Base-by-base conservation (phyloP, 305 asterid species). In the Petunia hybrid region DNA sequence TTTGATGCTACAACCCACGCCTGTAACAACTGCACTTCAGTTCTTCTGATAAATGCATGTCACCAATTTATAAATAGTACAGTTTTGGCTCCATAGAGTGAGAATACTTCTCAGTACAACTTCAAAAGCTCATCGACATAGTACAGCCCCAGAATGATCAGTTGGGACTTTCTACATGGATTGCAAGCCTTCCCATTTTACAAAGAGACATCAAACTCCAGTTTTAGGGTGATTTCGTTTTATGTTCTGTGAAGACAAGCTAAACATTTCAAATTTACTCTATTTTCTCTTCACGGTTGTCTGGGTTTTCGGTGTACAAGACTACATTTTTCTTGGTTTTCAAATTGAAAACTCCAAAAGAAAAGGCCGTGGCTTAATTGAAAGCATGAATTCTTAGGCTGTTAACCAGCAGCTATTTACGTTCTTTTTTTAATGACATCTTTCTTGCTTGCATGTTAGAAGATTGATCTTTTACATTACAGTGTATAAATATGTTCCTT, bases 361-460 rank as follows among this genome's bases (percentile, higher is more conserved):
- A 10, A n/a, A 71, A 31, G n/a, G 14, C 12, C 51, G 45, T 48
- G 57, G 45, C 43, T 35, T 51, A 51, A 73, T 66, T 73, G 63
- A 74, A 51, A 73, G 78, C 48, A 13, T 1, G 53, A 51, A 2
- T 13, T 71, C 53, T 51, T 1, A 35, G 78, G 63, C 45, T 6
- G 61, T 35, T 71, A 1, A 4, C n/a, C 35, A 70, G 60, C 45
- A 48, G 6, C 3, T 35, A 48, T n/a, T 3, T 48, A 31, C 3
- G 1, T 48, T 36, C 48, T n/a, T n/a, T n/a, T n/a, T n/a, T n/a
- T 1, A 35, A 36, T 1, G 36, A 38, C 63, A 13, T 73, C 78
- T 51, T 36, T 73, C 43, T 51, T 6, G 63, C 63, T 74, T 55
- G 62, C 63, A 74, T 53, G 14, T 74, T 74, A 74, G 78, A 74